Evolutionary conservation across 345 rosid genomes (phyloP), one percentile per base, ranked within the genome.

Genomic region (Eutrema yunnanense): DNA sequence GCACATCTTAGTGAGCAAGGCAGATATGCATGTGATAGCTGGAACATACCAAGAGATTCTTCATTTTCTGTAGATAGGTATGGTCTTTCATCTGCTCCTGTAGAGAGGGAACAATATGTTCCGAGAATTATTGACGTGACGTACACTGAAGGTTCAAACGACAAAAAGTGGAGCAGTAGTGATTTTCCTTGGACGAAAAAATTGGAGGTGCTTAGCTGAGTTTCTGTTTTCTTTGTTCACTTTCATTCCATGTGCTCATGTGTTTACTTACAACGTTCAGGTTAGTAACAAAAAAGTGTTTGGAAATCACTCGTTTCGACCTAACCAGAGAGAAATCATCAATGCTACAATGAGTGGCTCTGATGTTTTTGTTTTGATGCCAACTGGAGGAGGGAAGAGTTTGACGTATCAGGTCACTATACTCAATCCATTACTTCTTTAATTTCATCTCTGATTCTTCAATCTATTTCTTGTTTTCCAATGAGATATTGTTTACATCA

Each of bases 351-450:
- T 95, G 97, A 95, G 97, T 73, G 96, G 97, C 37, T 83, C 68
- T 75, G 99, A 95, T 88, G 99, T 90, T 67, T 95, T 95, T 79
- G 99, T 95, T 76, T 79, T 95, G 70, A 92, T 95, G 99, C 99
- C 99, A 67, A 95, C 99, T 50, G 99, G 99, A 74, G 99, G 99
- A 46, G 99, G 99, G 56, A 95, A 95, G 81, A 95, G 99, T 84
- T 63, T 95, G 78, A 95, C 99, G 29, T 95, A 95, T 78, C 99
- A 95, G 89, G 99, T 90, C 71, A 71, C 40, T 55, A 19, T 27
- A 68, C 56, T 36, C 34, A 13, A 61, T 51, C 19, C 65, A 12
- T 29, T 62, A 34, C 61, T 11, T 49, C 30, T 13, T 22, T 37
- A 40, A 14, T 37, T 77, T 71, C 74, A 56, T 46, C 56, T 58